phyloP scores from a whole-genome alignment of 2,329 filamentous ascomycete genomes.

The Calonectria pteridis region DNA sequence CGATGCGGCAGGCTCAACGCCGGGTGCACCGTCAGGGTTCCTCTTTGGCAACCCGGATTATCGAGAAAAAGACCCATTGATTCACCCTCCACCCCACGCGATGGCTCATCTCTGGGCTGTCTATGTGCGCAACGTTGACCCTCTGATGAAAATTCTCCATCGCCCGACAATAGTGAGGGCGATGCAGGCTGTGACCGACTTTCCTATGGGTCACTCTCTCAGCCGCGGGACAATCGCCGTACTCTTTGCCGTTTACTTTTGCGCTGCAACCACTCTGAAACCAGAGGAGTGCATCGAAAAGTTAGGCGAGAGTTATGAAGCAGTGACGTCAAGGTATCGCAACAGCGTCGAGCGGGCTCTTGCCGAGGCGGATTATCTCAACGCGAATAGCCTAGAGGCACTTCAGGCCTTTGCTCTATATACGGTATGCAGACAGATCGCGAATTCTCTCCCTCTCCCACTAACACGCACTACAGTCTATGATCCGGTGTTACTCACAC shows the following conservation, averaged over 20 bases:
- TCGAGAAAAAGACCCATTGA: slow-evolving; percentile 31
- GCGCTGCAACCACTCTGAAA: slow-evolving; percentile 51
- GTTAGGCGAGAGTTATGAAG: slow-evolving; percentile 51
- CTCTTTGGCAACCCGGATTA: slow-evolving; percentile 44
- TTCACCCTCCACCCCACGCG: slow-evolving; percentile 54
- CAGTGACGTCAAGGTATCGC: slow-evolving; percentile 49
- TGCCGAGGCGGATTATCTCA: slow-evolving; percentile 58
- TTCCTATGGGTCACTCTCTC: slow-evolving; percentile 30
- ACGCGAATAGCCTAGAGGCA: slow-evolving; percentile 52
- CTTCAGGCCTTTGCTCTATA: slow-evolving; percentile 59
- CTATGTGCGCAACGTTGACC: slow-evolving; percentile 57
- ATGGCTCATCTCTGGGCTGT: slow-evolving; percentile 52
- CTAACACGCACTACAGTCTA: slow-evolving; percentile 40
- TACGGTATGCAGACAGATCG: slow-evolving; percentile 37
- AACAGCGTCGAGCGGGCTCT: slow-evolving; percentile 54
- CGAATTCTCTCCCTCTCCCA: not conserved
- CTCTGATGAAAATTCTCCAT: slow-evolving; percentile 59
- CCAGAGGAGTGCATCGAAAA: slow-evolving; percentile 47
- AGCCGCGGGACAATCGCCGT: slow-evolving; percentile 50
- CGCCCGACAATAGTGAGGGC: slow-evolving; percentile 52
- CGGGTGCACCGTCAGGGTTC: slow-evolving; percentile 44
- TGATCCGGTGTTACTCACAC: slow-evolving; percentile 53
- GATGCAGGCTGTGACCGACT: slow-evolving; percentile 44
- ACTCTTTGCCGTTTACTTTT: slow-evolving; percentile 59
- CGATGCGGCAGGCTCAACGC: slow-evolving; percentile 33